A percentile compares a stretch with the other conserved stretches of the same genome.
Conservation (phyloP, 2,329 filamentous ascomycete genomes). For the Xylariaceae sp. region DNA sequence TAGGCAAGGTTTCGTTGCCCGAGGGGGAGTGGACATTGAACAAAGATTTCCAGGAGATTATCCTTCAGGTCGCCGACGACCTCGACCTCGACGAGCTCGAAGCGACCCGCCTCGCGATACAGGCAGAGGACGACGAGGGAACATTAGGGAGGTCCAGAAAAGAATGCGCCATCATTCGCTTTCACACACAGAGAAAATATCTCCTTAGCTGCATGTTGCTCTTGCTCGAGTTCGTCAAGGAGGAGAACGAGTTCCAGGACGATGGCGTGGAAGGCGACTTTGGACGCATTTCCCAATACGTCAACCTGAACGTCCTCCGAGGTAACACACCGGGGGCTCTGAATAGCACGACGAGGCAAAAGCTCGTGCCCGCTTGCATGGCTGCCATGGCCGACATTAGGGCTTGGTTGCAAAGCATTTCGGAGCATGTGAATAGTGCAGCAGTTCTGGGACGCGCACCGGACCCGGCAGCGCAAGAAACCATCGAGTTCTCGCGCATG, state of each 20-base stretch:
- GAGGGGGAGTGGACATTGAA: constrained; percentile 77
- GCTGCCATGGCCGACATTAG: constrained; percentile 73
- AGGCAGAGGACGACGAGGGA: constrained; percentile 65
- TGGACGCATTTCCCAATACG: constrained; percentile 52
- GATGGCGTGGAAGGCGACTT: constrained; percentile 45
- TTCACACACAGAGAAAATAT: constrained; percentile 80
- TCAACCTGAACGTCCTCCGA: constrained; percentile 55
- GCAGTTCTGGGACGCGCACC: constrained; percentile 66
- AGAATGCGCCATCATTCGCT: constrained; percentile 78
- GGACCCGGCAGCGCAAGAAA: constrained; percentile 62
- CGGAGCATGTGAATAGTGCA: constrained; percentile 71
- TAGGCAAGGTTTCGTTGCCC: constrained; percentile 72
- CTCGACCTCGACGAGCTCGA: constrained; percentile 87
- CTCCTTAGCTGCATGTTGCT: constrained; percentile 80
- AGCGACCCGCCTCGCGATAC: constrained; percentile 71
- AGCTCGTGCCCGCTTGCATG: constrained; percentile 72
- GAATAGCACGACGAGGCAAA: constrained; percentile 43
- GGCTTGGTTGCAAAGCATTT: constrained; percentile 68
- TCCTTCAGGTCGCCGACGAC: constrained; percentile 78
- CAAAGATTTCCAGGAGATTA: constrained; percentile 79
- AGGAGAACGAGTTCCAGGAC: constrained; percentile 54
- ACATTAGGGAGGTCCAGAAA: constrained; percentile 68
- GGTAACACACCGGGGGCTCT: constrained; percentile 41
- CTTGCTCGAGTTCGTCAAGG: constrained; percentile 65
- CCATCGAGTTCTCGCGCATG: constrained; percentile 72